A percentile compares a stretch with the other conserved stretches of the same genome.
These are phyloP conservation scores for Mucor piriformis DNA, from an alignment of 371 early-diverging fungal genomes.

Conservation along the genomic window DNA sequence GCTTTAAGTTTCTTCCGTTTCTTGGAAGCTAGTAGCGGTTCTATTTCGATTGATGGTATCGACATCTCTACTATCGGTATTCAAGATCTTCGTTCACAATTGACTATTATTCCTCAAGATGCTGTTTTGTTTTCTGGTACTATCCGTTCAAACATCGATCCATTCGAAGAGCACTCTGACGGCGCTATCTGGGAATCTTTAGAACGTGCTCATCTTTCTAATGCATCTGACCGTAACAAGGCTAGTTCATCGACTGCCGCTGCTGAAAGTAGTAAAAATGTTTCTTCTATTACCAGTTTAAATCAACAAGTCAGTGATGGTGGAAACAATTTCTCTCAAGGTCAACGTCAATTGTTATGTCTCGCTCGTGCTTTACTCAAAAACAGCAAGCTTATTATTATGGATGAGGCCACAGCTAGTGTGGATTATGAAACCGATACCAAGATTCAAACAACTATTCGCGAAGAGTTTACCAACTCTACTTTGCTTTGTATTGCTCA, in stretches of 20 bases:
- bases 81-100: constrained; percentile 67
- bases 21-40: constrained; percentile 71
- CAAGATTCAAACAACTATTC: constrained; percentile 81
- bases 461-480: constrained; percentile 65
- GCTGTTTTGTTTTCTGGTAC: constrained; percentile 85
- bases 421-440: constrained; percentile 82
- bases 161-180: constrained; percentile 65
- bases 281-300: constrained; percentile 59
- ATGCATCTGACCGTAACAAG: constrained; percentile 17
- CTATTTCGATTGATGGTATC: constrained; percentile 77
- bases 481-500: constrained; percentile 81
- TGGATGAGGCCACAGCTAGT: constrained; percentile 89
- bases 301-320: constrained; percentile 65
- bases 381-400: constrained; percentile 73
- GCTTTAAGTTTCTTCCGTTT: constrained; percentile 79
- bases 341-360: constrained; percentile 87
- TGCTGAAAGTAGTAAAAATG: constrained; percentile 37
- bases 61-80: constrained; percentile 76
- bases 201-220: constrained; percentile 52
- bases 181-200: constrained; percentile 75
- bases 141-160: constrained; percentile 72
- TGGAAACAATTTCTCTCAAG: constrained; percentile 85
- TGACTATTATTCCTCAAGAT: constrained; percentile 86
- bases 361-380: constrained; percentile 84
- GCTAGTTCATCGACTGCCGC: background rate